Base-by-base conservation (phyloP, 1,284 basidiomycete species). In the Melanopsichium pennsylvanicum region DNA sequence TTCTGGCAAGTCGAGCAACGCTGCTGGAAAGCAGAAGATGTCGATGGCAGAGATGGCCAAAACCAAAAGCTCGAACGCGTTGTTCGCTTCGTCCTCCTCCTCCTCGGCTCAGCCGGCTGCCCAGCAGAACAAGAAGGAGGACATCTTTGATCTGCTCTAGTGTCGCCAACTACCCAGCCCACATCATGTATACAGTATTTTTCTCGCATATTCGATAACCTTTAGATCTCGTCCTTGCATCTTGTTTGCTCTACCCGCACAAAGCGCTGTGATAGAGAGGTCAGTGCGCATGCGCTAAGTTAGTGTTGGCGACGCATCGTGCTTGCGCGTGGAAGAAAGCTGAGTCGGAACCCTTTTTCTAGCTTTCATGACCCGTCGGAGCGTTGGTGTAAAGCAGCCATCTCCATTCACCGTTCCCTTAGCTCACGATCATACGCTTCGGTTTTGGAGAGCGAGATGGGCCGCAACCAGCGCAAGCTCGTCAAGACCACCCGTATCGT, bases 1-100 rank as follows among this genome's bases (percentile, higher is more conserved):
- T 1, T 85, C 95, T 18, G 89, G 89, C 27, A 71, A 66, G 39
- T 42, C 72, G 4, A 45, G 49, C 29, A 29, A 48, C 5, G 49
- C 35, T 2, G 60, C 44, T 0, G 67, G 56, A 26, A 74, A 70
- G 38, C 69, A 66, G 7, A 80, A 80, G 51, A 73, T 75, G 75
- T 74, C 74, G 40, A 78, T 82, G 75, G 80, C 79, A 8, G 75
- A 82, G 48, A 72, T 82, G 50, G 81, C 81, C 47, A 74, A 75
- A 58, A 66, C 80, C 40, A 74, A 81, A 63, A 70, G 71, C 39
- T 60, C 61, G 32, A 67, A 39, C 25, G 72, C 69, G 21, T 43
- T 77, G 2, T 77, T 68, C 22, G 64, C 42, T 8, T 49, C 64
- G 19, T 33, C 37, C 1, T 5, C 23, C n/a, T 34, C 32, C 32